phyloP scores from a whole-genome alignment of 2,329 filamentous ascomycete species.

The Ascochyta rabiei region DNA sequence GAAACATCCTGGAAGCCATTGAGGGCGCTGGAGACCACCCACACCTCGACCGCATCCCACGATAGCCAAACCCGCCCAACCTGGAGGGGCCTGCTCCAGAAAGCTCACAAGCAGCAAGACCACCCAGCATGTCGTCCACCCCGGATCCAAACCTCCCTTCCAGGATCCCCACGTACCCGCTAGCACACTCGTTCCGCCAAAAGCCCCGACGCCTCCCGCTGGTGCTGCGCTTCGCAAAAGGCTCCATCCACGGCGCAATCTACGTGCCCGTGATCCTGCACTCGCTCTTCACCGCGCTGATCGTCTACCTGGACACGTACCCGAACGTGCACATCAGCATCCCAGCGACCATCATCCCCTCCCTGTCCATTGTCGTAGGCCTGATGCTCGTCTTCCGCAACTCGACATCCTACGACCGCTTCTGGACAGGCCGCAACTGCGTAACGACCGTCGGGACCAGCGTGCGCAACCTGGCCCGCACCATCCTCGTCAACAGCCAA shows the following conservation, averaged over 20 bases:
- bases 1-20: too few species aligned
- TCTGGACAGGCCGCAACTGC: conserved; percentile 66
- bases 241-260: conserved; percentile 66
- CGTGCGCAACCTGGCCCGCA: conserved; percentile 64
- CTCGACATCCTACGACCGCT: conserved; percentile 67
- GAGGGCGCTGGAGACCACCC: too few species aligned
- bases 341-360: conserved; percentile 66
- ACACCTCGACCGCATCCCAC: too few species aligned
- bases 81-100: neutral
- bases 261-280: conserved; percentile 63
- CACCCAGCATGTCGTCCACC: conserved; percentile 5
- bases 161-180: conserved; percentile 50
- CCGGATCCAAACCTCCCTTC: conserved; percentile 1
- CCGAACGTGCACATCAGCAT: conserved; percentile 59
- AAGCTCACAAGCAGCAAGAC: neutral
- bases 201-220: conserved; percentile 65
- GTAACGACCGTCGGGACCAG: conserved; percentile 63
- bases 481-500: conserved; percentile 58
- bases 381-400: conserved; percentile 72
- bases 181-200: conserved; percentile 52
- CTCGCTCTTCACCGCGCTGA: conserved; percentile 62
- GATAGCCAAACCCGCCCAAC: too few species aligned
- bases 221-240: conserved; percentile 68
- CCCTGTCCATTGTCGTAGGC: conserved; percentile 69
- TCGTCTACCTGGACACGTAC: conserved; percentile 63